Evolutionary conservation across 1,284 basidiomycete species (phyloP).

Genomic region (Boletus smithii): DNA sequence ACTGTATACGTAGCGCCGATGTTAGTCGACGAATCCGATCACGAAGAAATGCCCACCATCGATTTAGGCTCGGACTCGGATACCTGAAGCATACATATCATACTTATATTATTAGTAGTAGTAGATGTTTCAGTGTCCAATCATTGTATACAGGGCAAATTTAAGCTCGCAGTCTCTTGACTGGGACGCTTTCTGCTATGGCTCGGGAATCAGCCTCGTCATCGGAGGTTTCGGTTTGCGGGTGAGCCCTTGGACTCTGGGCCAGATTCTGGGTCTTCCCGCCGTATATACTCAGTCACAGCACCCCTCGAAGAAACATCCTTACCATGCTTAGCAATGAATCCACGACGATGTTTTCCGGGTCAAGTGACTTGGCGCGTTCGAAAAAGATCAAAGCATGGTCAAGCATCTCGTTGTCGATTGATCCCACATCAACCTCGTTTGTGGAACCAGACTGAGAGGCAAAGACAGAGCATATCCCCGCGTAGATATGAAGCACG

Average conservation of each 20-base stretch:
- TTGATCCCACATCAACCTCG: constrained; percentile 4
- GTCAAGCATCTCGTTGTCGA: constrained; percentile 40
- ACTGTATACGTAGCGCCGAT: constrained; percentile 9
- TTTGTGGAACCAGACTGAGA: constrained; percentile 38
- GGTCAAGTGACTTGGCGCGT: constrained; percentile 57
- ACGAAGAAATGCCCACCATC: constrained; percentile 54
- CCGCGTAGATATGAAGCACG: constrained; percentile 78
- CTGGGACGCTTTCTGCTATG: constrained; percentile 14
- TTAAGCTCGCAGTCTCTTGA: constrained; percentile 23
- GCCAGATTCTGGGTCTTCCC: constrained; percentile 23
- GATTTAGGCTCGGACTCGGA: constrained; percentile 52
- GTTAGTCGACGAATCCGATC: constrained; percentile 39
- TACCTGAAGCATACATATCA: constrained; percentile 14
- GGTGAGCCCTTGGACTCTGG: constrained; percentile 11
- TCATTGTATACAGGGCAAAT: neutral
- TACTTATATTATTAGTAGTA: neutral
- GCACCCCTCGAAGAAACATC: constrained; percentile 4
- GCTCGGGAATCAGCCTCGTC: constrained; percentile 37
- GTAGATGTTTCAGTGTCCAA: neutral
- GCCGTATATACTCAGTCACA: neutral
- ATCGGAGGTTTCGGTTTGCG: constrained; percentile 39
- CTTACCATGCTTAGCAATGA: constrained; percentile 50
- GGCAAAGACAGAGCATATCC: constrained; percentile 63
- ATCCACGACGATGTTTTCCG: constrained; percentile 51
- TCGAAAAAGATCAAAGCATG: constrained; percentile 64